Percentiles rank a stretch among this genome's conserved stretches.
Conservation (phyloP, 345 rosid genomes). For the Eucalyptus leucophloia region DNA sequence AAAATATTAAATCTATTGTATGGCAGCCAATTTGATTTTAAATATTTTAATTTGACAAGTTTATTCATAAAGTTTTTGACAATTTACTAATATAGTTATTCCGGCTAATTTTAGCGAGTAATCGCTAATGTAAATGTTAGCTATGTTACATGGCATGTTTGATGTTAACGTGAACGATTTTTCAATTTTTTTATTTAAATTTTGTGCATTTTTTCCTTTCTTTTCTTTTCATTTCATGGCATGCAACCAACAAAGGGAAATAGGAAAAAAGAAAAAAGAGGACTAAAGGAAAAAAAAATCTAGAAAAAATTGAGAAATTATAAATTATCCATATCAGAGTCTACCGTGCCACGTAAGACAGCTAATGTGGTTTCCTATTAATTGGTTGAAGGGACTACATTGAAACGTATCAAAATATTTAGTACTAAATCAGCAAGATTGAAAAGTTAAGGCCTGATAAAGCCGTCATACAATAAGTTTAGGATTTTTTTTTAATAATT, state of each 20-base stretch:
- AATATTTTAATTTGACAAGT: accelerated
- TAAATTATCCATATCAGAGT: neutral
- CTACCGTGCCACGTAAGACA: accelerated
- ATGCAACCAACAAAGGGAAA: neutral
- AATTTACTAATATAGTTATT: neutral
- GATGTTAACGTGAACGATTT: accelerated
- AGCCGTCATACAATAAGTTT: too few species aligned
- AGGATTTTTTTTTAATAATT: too few species aligned
- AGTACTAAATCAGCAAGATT: neutral
- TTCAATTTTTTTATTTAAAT: neutral
- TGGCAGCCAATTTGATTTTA: accelerated
- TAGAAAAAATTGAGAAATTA: neutral
- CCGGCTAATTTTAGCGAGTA: accelerated
- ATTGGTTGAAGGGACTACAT: neutral
- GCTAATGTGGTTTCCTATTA: neutral
- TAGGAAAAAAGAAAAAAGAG: neutral
- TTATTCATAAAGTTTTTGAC: neutral
- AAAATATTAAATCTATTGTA: neutral
- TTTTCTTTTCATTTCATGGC: neutral
- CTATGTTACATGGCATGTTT: accelerated
- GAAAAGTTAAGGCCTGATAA: neutral
- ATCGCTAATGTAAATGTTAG: accelerated
- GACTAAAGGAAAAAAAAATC: neutral
- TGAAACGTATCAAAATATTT: neutral
- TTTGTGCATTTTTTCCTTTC: too few species aligned